phyloP scores from a whole-genome alignment of 345 rosid species.

The Gossypium anomalum region DNA sequence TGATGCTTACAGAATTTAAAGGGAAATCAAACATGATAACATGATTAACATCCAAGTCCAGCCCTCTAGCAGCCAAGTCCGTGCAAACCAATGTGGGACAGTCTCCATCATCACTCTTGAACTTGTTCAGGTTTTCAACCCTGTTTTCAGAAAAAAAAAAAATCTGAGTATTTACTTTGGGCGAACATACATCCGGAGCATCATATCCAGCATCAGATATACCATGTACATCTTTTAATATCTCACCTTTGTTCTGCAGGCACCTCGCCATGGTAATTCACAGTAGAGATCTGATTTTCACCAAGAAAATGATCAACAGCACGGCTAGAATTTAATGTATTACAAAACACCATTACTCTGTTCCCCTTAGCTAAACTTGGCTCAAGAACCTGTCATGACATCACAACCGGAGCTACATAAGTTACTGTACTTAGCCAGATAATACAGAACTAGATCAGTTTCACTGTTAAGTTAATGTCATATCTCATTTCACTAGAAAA shows the following conservation, averaged over 20 bases:
- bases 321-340: conserved; percentile 86
- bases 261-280: conserved; percentile 94
- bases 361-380: conserved; percentile 93
- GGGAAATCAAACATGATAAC: conserved; percentile 97
- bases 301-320: conserved; percentile 88
- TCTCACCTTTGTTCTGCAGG: conserved; percentile 89
- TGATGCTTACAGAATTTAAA: conserved; percentile 63
- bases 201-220: background rate
- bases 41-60: conserved; percentile 87
- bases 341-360: conserved; percentile 91
- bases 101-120: conserved; percentile 83
- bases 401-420: conserved; percentile 17
- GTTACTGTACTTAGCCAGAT: background rate
- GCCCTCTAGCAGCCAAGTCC: conserved; percentile 93
- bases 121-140: conserved; percentile 82
- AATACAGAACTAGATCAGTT: background rate
- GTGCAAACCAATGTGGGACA: conserved; percentile 94
- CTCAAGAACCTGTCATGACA: conserved; percentile 75
- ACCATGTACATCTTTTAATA: background rate
- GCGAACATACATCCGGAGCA: background rate
- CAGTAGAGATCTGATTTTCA: conserved; percentile 74
- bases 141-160: conserved; percentile 28
- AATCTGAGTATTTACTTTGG: background rate
- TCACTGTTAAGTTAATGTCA: background rate
- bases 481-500: background rate